phyloP scores from a whole-genome alignment of 2,329 filamentous ascomycete species.

The Phoma sp. region DNA sequence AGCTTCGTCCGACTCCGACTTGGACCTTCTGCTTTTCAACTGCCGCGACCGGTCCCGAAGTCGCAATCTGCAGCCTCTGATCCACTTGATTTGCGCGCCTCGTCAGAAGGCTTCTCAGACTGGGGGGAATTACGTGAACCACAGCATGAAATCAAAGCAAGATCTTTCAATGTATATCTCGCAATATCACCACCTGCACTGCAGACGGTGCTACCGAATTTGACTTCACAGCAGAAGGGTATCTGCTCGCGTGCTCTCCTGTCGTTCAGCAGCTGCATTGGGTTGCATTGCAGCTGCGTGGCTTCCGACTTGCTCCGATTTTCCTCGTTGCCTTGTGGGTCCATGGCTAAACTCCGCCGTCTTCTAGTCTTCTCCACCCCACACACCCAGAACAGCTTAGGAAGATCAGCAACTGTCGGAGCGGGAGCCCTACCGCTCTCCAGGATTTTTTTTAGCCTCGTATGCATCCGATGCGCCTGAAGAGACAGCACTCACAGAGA shows the following conservation, averaged over 20 bases:
- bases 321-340: constrained; percentile 13
- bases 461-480: constrained; percentile 11
- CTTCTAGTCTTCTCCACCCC: constrained; percentile 7
- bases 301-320: constrained; percentile 9
- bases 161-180: neutral
- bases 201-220: too few species aligned
- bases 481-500: neutral
- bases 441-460: constrained; percentile 17
- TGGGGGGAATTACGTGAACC: neutral
- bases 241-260: constrained; percentile 9
- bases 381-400: constrained; percentile 14
- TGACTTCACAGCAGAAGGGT: neutral
- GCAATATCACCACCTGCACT: too few species aligned
- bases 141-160: neutral
- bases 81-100: constrained; percentile 9
- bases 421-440: constrained; percentile 20
- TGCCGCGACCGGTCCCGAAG: constrained; percentile 14
- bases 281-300: neutral
- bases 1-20: constrained; percentile 10
- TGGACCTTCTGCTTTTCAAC: constrained; percentile 1
- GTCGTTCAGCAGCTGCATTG: constrained; percentile 4
- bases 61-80: neutral
- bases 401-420: constrained; percentile 19
- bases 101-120: constrained; percentile 1
- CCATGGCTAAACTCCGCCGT: constrained; percentile 8